phyloP scores from a whole-genome alignment of 2,329 filamentous ascomycete species.

The Penicillium verrucosum region DNA sequence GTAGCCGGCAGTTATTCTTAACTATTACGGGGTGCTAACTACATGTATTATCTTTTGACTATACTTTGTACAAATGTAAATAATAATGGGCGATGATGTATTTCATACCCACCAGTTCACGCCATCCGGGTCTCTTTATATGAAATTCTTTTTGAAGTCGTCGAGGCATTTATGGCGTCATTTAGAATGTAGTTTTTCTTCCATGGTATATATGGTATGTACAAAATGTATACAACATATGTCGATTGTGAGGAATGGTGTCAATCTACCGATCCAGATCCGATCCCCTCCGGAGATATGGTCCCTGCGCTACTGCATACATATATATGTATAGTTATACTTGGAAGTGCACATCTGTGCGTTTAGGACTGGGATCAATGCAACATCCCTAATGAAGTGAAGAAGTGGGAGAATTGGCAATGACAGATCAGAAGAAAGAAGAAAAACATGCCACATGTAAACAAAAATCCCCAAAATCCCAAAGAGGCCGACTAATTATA shows the following conservation, averaged over 20 bases:
- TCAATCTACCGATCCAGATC: slow-evolving; percentile 13
- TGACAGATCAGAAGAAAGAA: neutral
- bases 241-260: neutral
- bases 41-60: no score
- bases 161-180: slow-evolving; percentile 10
- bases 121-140: neutral
- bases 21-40: neutral
- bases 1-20: neutral
- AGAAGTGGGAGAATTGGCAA: neutral
- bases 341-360: slow-evolving; percentile 2
- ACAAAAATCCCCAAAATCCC: neutral
- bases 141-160: neutral
- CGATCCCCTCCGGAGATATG: slow-evolving; percentile 16
- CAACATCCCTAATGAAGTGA: neutral
- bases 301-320: slow-evolving; percentile 11
- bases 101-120: neutral
- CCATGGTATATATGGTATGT: neutral
- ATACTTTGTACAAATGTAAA: neutral
- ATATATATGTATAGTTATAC: neutral
- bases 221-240: neutral
- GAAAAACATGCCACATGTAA: neutral
- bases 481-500: neutral
- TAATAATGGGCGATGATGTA: neutral
- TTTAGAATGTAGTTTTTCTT: neutral
- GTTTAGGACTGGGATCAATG: neutral